Conservation (phyloP, 2,329 filamentous ascomycete genomes). For the Acrodontium crateriforme region DNA sequence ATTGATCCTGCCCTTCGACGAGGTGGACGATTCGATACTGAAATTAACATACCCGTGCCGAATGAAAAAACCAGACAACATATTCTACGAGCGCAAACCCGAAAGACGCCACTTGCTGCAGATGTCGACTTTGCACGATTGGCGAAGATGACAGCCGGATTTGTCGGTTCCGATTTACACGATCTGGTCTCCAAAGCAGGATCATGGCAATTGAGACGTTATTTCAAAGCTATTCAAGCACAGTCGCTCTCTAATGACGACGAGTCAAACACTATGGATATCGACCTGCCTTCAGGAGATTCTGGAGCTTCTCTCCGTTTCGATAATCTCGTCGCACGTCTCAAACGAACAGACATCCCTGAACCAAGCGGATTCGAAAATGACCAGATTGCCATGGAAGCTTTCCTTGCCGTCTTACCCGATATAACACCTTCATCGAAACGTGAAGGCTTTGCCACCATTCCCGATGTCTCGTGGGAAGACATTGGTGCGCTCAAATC, state of each 20-base stretch:
- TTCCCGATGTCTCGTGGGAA: slow-evolving; percentile 84
- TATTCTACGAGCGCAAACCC: slow-evolving; percentile 62
- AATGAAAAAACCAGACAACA: slow-evolving; percentile 62
- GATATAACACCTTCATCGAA: slow-evolving; percentile 69
- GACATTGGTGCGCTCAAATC: slow-evolving; percentile 74
- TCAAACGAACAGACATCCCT: slow-evolving; percentile 28
- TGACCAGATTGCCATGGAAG: slow-evolving; percentile 45
- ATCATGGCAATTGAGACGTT: slow-evolving; percentile 48
- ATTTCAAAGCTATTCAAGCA: slow-evolving; percentile 37
- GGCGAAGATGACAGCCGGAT: slow-evolving; percentile 78
- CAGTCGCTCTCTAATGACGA: slow-evolving; percentile 13
- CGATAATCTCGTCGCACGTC: slow-evolving; percentile 38
- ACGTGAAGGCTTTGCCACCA: slow-evolving; percentile 86
- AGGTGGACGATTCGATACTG: slow-evolving; percentile 65
- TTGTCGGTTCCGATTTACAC: slow-evolving; percentile 79
- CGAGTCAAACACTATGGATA: slow-evolving; percentile 36
- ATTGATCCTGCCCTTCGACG: slow-evolving; percentile 65
- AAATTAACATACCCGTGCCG: slow-evolving; percentile 78
- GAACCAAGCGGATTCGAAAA: slow-evolving; percentile 41
- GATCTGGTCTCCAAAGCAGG: slow-evolving; percentile 54
- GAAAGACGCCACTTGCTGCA: slow-evolving; percentile 47
- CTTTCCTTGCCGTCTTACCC: slow-evolving; percentile 64
- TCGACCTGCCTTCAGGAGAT: slow-evolving; percentile 25
- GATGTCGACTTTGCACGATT: slow-evolving; percentile 62
- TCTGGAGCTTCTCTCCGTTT: slow-evolving; percentile 13